phyloP scores from a whole-genome alignment of 805 yeast species.

The Kodamaea laetipori region DNA sequence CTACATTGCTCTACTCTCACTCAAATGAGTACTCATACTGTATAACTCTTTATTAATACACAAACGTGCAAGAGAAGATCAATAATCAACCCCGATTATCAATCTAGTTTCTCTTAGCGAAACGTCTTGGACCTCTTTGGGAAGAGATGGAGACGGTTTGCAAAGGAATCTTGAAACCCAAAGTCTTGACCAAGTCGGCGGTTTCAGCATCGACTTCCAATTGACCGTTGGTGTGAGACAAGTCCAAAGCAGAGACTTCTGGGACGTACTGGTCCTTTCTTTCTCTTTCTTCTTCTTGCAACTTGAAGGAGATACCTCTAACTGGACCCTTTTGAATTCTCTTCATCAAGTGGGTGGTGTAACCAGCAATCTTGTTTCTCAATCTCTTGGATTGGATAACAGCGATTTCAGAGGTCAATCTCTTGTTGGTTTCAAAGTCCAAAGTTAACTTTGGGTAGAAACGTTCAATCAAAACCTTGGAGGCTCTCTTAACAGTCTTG shows the following conservation, averaged over 20 bases:
- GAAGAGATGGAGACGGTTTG: slow-evolving; percentile 84
- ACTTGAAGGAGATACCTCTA: slow-evolving; percentile 99
- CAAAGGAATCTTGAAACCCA: slow-evolving; percentile 86
- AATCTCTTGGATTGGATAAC: slow-evolving; percentile 99
- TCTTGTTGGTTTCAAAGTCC: slow-evolving; percentile 99
- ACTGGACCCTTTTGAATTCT: slow-evolving; percentile 99
- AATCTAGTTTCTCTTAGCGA: slow-evolving; percentile 81
- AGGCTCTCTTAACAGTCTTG: slow-evolving; percentile 99
- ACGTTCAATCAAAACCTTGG: slow-evolving; percentile 98
- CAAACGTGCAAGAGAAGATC: slow-evolving; percentile 5
- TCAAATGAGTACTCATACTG: no score
- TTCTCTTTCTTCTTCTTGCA: slow-evolving; percentile 99
- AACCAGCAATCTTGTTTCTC: slow-evolving; percentile 99
- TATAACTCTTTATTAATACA: slow-evolving; percentile 11
- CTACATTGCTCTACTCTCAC: no score
- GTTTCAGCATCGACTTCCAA: slow-evolving; percentile 97
- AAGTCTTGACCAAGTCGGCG: slow-evolving; percentile 88
- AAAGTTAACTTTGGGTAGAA: slow-evolving; percentile 99
- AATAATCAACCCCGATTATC: slow-evolving; percentile 4
- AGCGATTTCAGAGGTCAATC: slow-evolving; percentile 97
- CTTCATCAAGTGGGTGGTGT: slow-evolving; percentile 99
- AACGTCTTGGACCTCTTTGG: slow-evolving; percentile 89
- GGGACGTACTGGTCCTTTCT: slow-evolving; percentile 99
- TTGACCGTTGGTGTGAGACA: slow-evolving; percentile 92
- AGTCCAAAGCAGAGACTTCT: slow-evolving; percentile 99